Conservation (phyloP, 2,329 filamentous ascomycete genomes). For the Malbranchea cinnamomea region DNA sequence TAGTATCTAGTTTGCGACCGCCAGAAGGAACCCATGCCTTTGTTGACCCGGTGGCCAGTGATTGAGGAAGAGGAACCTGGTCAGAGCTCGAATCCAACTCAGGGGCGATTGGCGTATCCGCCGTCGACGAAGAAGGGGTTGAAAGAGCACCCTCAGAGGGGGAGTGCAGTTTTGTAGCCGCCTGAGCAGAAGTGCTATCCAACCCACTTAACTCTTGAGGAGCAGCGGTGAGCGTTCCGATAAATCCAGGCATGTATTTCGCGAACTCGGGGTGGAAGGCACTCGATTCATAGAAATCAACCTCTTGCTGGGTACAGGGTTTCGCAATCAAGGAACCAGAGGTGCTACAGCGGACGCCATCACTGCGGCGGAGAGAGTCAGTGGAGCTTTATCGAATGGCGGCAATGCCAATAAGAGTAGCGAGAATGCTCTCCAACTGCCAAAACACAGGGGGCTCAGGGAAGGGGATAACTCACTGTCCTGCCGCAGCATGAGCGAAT, state of each 20-base stretch:
- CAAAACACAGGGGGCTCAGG: background rate
- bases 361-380: constrained; percentile 37
- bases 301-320: constrained; percentile 73
- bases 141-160: constrained; percentile 12
- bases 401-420: background rate
- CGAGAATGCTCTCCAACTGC: background rate
- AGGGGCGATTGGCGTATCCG: constrained; percentile 10
- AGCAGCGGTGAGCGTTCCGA: constrained; percentile 63
- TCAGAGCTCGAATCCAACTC: constrained; percentile 13
- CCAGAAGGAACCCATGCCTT: constrained; percentile 33
- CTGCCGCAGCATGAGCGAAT: constrained; percentile 32
- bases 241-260: constrained; percentile 68
- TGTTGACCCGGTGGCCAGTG: constrained; percentile 12
- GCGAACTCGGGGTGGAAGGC: constrained; percentile 56
- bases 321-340: constrained; percentile 84
- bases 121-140: constrained; percentile 10
- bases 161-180: constrained; percentile 21
- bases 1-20: constrained; percentile 55
- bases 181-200: constrained; percentile 37
- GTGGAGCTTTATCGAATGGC: background rate
- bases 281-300: constrained; percentile 76
- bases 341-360: constrained; percentile 73
- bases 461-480: constrained; percentile 30
- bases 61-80: constrained; percentile 15
- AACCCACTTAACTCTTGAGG: constrained; percentile 28